phyloP scores from a whole-genome alignment of 768 basidiomycete genomes.

The Rhizopogon rudus region DNA sequence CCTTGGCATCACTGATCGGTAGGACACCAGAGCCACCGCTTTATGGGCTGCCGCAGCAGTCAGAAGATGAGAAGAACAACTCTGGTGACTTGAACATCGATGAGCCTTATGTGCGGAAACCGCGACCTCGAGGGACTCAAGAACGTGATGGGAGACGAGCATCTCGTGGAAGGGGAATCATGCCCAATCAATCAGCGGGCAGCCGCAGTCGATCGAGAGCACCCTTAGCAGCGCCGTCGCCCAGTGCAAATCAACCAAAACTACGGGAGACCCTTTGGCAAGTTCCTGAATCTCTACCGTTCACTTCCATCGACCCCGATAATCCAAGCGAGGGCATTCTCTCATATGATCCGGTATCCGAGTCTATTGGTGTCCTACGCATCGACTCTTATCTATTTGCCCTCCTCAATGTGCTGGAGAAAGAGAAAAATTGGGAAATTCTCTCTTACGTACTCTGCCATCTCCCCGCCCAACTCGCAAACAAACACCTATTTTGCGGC shows the following conservation, averaged over 20 bases:
- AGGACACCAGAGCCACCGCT: conserved; percentile 30
- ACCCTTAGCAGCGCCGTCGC: conserved; percentile 26
- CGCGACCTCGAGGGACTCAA: conserved; percentile 44
- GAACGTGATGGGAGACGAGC: conserved; percentile 47
- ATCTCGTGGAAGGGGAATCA: conserved; percentile 47
- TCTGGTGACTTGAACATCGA: conserved; percentile 20
- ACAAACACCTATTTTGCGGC: conserved; percentile 97
- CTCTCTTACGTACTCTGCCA: conserved; percentile 89
- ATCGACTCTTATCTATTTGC: conserved; percentile 68
- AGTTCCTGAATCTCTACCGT: conserved; percentile 61
- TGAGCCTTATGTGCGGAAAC: conserved; percentile 31
- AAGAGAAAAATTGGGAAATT: conserved; percentile 87
- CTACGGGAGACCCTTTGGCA: conserved; percentile 54
- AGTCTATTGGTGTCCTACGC: conserved; percentile 49
- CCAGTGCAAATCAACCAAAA: conserved; percentile 17
- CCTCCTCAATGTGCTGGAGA: conserved; percentile 61
- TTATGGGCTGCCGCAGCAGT: neutral
- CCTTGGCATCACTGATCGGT: conserved; percentile 61
- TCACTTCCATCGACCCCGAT: conserved; percentile 49
- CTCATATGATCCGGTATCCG: conserved; percentile 54
- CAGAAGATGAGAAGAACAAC: conserved; percentile 21
- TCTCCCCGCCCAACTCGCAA: conserved; percentile 84
- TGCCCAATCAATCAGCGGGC: conserved; percentile 38
- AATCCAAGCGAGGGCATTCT: conserved; percentile 63
- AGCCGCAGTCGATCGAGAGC: conserved; percentile 64